Percentiles rank a stretch among this genome's conserved stretches.
These are phyloP conservation scores for Colletotrichum orchidophilum DNA, from an alignment of 2,329 filamentous ascomycete genomes.

Conservation along the genomic window DNA sequence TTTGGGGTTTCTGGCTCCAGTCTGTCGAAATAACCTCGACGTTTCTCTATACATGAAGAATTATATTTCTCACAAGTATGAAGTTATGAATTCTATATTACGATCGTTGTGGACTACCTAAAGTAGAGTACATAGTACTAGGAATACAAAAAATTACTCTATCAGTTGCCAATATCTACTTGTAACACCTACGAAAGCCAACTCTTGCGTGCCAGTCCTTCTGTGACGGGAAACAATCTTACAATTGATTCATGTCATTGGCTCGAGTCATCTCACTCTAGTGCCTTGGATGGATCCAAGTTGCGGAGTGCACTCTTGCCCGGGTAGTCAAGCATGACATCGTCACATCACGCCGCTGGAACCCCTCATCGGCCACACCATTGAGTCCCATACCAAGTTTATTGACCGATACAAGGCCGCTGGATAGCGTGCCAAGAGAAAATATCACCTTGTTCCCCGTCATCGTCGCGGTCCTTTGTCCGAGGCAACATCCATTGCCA, in stretches of 20 bases:
- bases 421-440: slow-evolving; percentile 10
- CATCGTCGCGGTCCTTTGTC: not conserved
- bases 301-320: not conserved
- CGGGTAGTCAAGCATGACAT: not conserved
- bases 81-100: too few species aligned
- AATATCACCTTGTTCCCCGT: not conserved
- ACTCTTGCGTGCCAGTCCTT: too few species aligned
- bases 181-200: not conserved
- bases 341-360: not conserved
- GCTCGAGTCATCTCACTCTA: not conserved
- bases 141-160: too few species aligned
- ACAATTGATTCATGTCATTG: not conserved
- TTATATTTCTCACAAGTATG: too few species aligned
- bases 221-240: not conserved
- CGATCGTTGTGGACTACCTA: too few species aligned
- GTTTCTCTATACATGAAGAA: too few species aligned
- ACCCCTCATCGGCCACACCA: not conserved
- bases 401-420: slow-evolving; percentile 29
- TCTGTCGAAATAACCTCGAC: not conserved
- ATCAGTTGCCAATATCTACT: not conserved
- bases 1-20: not conserved
- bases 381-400: not conserved
- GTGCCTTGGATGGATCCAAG: too few species aligned
- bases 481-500: not conserved
- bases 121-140: too few species aligned